Evolutionary conservation across 177 flowering plant genomes (phyloP).

Genomic region (Telopea speciosissima): DNA sequence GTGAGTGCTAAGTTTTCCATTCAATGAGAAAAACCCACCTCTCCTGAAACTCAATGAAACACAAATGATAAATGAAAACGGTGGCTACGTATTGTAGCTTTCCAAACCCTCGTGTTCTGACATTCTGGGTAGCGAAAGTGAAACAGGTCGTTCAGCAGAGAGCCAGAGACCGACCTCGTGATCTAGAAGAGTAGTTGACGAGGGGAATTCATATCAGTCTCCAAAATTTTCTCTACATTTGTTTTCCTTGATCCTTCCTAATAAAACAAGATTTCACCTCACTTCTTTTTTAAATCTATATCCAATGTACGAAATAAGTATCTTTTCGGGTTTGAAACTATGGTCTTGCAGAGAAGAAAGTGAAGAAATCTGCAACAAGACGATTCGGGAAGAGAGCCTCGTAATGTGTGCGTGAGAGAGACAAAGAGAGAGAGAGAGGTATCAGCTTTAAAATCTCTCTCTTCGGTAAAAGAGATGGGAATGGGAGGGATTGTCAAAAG

Average conservation of each 20-base stretch:
- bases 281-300: no score
- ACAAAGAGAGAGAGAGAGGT: neutral
- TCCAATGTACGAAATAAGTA: neutral
- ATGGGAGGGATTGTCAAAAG: no score
- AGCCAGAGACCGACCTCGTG: constrained; percentile 8
- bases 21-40: constrained; percentile 21
- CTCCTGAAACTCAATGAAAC: constrained; percentile 14
- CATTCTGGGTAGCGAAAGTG: no score
- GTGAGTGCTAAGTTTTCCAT: constrained; percentile 5
- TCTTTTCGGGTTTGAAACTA: constrained; percentile 4
- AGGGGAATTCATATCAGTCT: no score
- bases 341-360: constrained; percentile 8
- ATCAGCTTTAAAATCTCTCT: neutral
- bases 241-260: no score
- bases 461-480: neutral
- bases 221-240: no score
- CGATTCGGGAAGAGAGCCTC: constrained; percentile 12
- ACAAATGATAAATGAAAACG: constrained; percentile 7
- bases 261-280: no score
- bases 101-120: constrained; percentile 3
- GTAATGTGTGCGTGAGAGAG: constrained; percentile 7
- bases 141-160: neutral
- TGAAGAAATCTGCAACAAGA: constrained; percentile 28
- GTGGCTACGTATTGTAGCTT: neutral
- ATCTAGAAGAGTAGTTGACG: constrained; percentile 8